Conservation (phyloP, 176 grass and related monocot genomes). For the Avena atlantica region DNA sequence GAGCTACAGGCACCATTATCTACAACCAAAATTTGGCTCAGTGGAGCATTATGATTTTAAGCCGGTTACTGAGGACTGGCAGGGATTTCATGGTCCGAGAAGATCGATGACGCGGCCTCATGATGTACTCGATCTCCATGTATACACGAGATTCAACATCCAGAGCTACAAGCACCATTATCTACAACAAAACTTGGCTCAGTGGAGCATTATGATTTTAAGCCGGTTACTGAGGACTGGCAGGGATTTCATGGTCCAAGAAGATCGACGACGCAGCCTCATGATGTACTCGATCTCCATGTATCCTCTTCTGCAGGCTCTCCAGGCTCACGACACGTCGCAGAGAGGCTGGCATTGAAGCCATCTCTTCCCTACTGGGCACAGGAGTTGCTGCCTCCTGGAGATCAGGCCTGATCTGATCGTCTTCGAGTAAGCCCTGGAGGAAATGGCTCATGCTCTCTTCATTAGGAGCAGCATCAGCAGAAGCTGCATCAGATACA, state of each 20-base stretch:
- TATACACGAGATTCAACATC: constrained; percentile 32
- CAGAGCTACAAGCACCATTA: neutral
- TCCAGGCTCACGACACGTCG: constrained; percentile 64
- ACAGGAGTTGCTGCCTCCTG: constrained; percentile 20
- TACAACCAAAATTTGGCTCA: constrained; percentile 25
- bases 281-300: constrained; percentile 32
- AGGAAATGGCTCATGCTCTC: constrained; percentile 46
- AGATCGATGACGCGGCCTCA: neutral
- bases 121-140: too few species aligned
- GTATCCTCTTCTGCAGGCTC: constrained; percentile 68
- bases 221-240: neutral
- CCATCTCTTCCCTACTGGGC: constrained; percentile 30
- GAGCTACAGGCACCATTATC: neutral
- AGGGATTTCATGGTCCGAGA: constrained; percentile 33
- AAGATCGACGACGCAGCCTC: neutral
- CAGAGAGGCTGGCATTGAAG: constrained; percentile 17
- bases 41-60: neutral
- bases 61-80: neutral
- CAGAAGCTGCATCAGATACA: constrained; percentile 52
- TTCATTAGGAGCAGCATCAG: constrained; percentile 34
- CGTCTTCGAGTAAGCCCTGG: constrained; percentile 28
- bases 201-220: neutral
- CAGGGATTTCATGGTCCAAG: constrained; percentile 33
- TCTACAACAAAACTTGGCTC: constrained; percentile 24
- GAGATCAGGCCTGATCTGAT: constrained; percentile 26